Percentiles rank a stretch among this genome's conserved stretches.
Evolutionary conservation across 768 basidiomycete species (phyloP).

Genomic region (Boletus rubropictus): DNA sequence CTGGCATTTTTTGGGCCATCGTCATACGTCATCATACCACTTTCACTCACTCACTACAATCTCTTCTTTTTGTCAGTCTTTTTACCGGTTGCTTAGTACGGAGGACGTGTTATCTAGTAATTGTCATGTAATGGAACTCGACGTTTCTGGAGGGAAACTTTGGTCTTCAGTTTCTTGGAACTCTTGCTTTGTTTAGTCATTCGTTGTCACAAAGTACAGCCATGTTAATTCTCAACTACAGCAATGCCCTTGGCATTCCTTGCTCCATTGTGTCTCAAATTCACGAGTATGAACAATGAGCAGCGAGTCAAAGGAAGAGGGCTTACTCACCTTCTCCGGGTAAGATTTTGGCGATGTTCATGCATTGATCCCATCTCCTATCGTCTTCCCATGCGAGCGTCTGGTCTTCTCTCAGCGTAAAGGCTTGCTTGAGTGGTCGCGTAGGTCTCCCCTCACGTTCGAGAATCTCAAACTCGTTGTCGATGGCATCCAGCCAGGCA

Average conservation of each 20-base stretch:
- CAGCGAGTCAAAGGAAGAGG: background rate
- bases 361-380: slow-evolving; percentile 46
- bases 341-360: slow-evolving; percentile 34
- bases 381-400: slow-evolving; percentile 54
- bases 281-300: background rate
- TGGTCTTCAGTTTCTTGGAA: background rate
- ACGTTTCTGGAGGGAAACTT: background rate
- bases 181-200: background rate
- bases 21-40: background rate
- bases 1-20: background rate
- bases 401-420: slow-evolving; percentile 48
- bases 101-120: background rate
- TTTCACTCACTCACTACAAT: background rate
- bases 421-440: slow-evolving; percentile 34
- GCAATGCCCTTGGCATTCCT: background rate
- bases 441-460: slow-evolving; percentile 32
- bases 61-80: background rate
- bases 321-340: slow-evolving; percentile 16
- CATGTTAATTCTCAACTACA: slow-evolving; percentile 7
- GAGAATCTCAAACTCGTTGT: slow-evolving; percentile 38
- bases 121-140: background rate
- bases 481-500: slow-evolving; percentile 50
- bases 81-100: background rate
- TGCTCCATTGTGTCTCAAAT: background rate
- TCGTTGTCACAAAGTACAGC: background rate